phyloP scores from a whole-genome alignment of 2,329 filamentous ascomycete species.

The Aspergillus puulaauensis region DNA sequence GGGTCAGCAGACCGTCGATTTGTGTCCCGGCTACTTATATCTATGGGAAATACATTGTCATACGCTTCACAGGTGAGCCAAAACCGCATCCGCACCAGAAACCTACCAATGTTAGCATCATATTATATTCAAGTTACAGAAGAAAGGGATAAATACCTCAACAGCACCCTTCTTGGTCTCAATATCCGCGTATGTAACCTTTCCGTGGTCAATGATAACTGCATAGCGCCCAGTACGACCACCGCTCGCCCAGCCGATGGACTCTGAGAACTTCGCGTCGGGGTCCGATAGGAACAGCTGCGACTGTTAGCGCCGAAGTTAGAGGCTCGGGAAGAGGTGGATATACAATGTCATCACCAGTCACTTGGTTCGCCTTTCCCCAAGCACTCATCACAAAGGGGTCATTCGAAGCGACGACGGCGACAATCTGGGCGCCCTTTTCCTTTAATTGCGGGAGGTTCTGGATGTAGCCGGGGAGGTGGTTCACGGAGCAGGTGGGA shows the following conservation, averaged over 20 bases:
- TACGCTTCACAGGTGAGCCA: slow-evolving; percentile 28
- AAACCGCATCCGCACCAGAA: slow-evolving; percentile 33
- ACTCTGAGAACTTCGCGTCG: slow-evolving; percentile 69
- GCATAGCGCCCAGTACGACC: slow-evolving; percentile 76
- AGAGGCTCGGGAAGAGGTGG: neutral
- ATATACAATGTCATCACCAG: slow-evolving; percentile 64
- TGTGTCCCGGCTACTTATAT: neutral
- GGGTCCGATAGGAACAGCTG: slow-evolving; percentile 73
- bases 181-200: slow-evolving; percentile 73
- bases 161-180: slow-evolving; percentile 52
- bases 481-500: slow-evolving; percentile 75
- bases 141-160: slow-evolving; percentile 26
- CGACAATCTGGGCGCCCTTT: slow-evolving; percentile 78
- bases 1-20: neutral
- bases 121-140: neutral
- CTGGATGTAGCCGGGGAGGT: slow-evolving; percentile 75
- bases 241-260: slow-evolving; percentile 67
- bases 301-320: neutral
- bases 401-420: slow-evolving; percentile 80
- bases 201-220: slow-evolving; percentile 77
- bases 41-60: neutral
- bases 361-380: slow-evolving; percentile 80
- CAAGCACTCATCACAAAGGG: slow-evolving; percentile 82
- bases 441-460: slow-evolving; percentile 67
- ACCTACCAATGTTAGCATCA: slow-evolving; percentile 19